Percentiles rank a stretch among this genome's conserved stretches.
Conservation (phyloP, 2,329 filamentous ascomycete genomes). For the Macrophomina pseudophaseolina region DNA sequence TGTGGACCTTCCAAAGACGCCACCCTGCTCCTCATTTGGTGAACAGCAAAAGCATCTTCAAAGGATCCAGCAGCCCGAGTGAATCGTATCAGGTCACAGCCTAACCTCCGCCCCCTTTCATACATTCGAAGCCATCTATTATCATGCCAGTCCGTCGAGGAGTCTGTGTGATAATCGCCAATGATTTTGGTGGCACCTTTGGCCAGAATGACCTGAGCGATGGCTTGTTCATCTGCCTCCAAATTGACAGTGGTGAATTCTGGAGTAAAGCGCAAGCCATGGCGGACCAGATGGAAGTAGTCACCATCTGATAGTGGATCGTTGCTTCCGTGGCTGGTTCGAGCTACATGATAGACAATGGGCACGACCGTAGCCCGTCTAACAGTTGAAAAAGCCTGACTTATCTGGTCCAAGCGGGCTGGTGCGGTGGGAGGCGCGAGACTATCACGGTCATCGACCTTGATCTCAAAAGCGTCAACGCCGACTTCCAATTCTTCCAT, state of each 20-base stretch:
- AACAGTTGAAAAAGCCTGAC: slow-evolving; percentile 63
- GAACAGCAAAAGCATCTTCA: slow-evolving; percentile 68
- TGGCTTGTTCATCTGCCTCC: slow-evolving; percentile 35
- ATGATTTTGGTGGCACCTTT: slow-evolving; percentile 67
- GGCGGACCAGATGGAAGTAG: slow-evolving; percentile 64
- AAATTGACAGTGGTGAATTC: slow-evolving; percentile 66
- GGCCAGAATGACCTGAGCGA: slow-evolving; percentile 56
- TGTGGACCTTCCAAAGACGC: slow-evolving; percentile 49
- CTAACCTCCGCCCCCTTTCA: slow-evolving; percentile 58
- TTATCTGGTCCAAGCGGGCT: slow-evolving; percentile 52
- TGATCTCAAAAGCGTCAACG: slow-evolving; percentile 69
- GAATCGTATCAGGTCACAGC: slow-evolving; percentile 68
- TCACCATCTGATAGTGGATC: slow-evolving; percentile 31
- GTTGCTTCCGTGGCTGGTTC: slow-evolving; percentile 30
- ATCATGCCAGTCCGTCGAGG: slow-evolving; percentile 61
- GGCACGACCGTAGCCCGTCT: slow-evolving; percentile 64
- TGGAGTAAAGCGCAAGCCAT: slow-evolving; percentile 65
- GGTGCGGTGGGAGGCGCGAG: slow-evolving; percentile 8
- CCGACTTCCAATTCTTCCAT: slow-evolving; percentile 70
- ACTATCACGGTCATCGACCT: slow-evolving; percentile 50
- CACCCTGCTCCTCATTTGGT: slow-evolving; percentile 59
- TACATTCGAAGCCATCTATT: slow-evolving; percentile 63
- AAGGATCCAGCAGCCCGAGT: slow-evolving; percentile 61
- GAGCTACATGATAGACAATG: slow-evolving; percentile 48
- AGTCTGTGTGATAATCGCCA: slow-evolving; percentile 56